Evolutionary conservation across 805 yeast species (phyloP), one percentile per base, ranked within the genome.

Genomic region (Grigorovia transvaalensis): DNA sequence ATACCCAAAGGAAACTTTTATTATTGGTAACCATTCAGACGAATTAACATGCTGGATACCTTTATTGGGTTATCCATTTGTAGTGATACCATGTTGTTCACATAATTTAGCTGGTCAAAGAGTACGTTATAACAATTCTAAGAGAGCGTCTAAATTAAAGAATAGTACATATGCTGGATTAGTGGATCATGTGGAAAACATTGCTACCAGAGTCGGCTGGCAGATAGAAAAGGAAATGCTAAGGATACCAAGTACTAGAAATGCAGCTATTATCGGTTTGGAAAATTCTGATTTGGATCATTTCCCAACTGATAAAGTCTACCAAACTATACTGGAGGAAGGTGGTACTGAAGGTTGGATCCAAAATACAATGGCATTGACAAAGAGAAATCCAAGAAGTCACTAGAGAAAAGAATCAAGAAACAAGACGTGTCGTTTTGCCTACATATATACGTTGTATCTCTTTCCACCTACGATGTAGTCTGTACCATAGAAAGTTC

Each of bases 11-110:
- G 77, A 84, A 58, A 84, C 96, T 0, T 91, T 91, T 60, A 68
- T 90, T 40, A 89, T 91, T 46, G 98, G 98, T 1, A 91, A 91
- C 64, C 98, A 91, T 63, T 86, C 96, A 1, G 98, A 91, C 65
- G 98, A 91, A 64, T 74, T 91, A 52, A 90, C 97, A 0, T 85
- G 96, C 57, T 91, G 98, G 97, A 82, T 91, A 41, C 98, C 98
- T 2, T 70, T 91, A 11, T 69, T 91, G 11, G 89, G 88, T 0
- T 85, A 76, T 55, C 96, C 96, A 7, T 91, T 88, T 64, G 72
- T 91, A 73, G 96, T 88, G 9, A 87, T 91, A 44, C 98, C 98
- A 11, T 91, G 98, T 65, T 91, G 98, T 66, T 89, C 97, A 0
- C 96, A 91, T 67, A 80, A 85, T 2, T 74, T 91, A 45, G 77